A percentile compares a stretch with the other conserved stretches of the same genome.
phyloP scores from a whole-genome alignment of 140 eudicot genomes.

The Erigeron philadelphicus region DNA sequence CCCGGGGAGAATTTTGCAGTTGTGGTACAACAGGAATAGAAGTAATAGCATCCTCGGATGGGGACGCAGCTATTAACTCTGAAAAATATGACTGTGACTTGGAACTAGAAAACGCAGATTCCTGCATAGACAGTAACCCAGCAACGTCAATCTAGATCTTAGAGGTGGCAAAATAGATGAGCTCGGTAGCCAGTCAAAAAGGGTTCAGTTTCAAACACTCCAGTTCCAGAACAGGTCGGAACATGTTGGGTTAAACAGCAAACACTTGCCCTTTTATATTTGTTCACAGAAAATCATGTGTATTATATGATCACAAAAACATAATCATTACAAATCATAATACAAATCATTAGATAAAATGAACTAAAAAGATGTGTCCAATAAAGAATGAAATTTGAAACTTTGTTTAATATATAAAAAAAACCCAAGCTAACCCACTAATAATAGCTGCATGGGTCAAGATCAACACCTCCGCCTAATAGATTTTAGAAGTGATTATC shows the following conservation, averaged over 20 bases:
- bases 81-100: slow-evolving; percentile 72
- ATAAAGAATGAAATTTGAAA: neutral
- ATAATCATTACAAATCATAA: neutral
- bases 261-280: neutral
- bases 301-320: slow-evolving; percentile 6
- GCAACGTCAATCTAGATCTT: slow-evolving; percentile 8
- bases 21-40: slow-evolving; percentile 60
- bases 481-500: too few species aligned
- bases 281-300: neutral
- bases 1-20: slow-evolving; percentile 58
- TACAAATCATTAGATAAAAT: neutral
- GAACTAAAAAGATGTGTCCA: neutral
- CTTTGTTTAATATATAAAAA: neutral
- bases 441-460: neutral
- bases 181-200: neutral
- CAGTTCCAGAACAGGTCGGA: slow-evolving; percentile 1
- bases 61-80: slow-evolving; percentile 70
- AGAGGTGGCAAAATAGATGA: slow-evolving; percentile 4
- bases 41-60: slow-evolving; percentile 30
- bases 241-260: slow-evolving; percentile 1
- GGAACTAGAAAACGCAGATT: slow-evolving; percentile 53
- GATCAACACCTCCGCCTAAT: neutral
- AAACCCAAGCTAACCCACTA: neutral
- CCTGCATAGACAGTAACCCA: slow-evolving; percentile 33
- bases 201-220: neutral